Conservation (phyloP, 2,329 filamentous ascomycete species). For the Xylaria sp. region DNA sequence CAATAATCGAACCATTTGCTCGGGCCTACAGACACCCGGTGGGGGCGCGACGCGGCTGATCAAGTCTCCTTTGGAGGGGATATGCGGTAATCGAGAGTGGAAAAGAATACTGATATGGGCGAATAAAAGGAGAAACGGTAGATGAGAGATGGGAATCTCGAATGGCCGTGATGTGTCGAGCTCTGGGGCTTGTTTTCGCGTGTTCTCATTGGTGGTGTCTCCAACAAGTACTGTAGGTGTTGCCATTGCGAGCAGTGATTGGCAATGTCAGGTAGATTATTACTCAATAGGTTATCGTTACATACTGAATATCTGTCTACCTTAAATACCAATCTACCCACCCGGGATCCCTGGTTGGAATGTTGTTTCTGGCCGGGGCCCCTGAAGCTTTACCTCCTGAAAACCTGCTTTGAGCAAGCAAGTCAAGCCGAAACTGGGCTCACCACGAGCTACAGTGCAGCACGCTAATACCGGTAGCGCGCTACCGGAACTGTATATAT, state of each 20-base stretch:
- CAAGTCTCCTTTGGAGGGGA: constrained; percentile 3
- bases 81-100: background rate
- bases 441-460: too few relatives aligned
- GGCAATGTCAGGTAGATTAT: background rate
- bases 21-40: constrained; percentile 24
- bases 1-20: constrained; percentile 33
- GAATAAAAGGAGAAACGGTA: background rate
- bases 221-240: background rate
- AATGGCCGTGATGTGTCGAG: background rate
- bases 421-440: constrained; percentile 31
- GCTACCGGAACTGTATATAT: background rate
- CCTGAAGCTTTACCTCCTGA: background rate
- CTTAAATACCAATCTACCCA: background rate
- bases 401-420: constrained; percentile 23
- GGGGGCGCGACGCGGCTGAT: constrained; percentile 23
- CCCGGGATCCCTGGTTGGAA: background rate
- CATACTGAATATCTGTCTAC: background rate
- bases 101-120: constrained; percentile 9
- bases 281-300: background rate
- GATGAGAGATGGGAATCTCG: background rate
- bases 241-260: background rate
- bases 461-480: background rate
- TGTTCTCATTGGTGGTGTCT: background rate
- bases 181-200: background rate
- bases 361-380: background rate